Evolutionary conservation across 176 grass and related monocot species (phyloP).

Genomic region (maize (Zea mays)): DNA sequence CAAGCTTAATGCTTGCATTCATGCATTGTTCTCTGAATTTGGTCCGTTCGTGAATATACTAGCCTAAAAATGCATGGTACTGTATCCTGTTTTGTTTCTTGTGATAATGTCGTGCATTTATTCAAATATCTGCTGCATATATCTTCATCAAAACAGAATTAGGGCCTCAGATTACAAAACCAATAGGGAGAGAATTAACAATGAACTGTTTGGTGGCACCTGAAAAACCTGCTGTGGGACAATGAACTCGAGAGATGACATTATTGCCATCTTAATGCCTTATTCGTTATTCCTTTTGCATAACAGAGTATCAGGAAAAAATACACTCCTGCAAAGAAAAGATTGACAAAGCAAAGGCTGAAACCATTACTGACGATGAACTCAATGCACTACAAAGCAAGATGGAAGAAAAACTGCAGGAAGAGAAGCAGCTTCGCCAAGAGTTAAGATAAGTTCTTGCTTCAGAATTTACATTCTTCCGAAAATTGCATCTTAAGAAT

Average conservation of each 20-base stretch:
- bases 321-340: conserved; percentile 51
- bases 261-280: conserved; percentile 19
- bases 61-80: neutral
- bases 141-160: neutral
- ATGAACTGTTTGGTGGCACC: neutral
- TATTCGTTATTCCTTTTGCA: conserved; percentile 30
- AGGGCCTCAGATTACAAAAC: neutral
- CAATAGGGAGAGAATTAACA: neutral
- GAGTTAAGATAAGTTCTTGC: conserved; percentile 79
- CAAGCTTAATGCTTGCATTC: neutral
- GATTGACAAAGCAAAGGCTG: conserved; percentile 50
- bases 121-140: neutral
- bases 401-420: conserved; percentile 54
- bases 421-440: conserved; percentile 51
- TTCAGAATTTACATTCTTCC: conserved; percentile 27
- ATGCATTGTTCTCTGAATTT: neutral
- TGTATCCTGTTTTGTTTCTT: neutral
- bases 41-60: neutral
- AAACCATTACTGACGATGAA: conserved; percentile 62
- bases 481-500: neutral
- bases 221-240: conserved; percentile 18
- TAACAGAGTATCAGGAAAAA: conserved; percentile 63
- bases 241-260: conserved; percentile 1
- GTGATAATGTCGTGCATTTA: neutral
- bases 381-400: conserved; percentile 48